These are phyloP conservation scores for Rutstroemia sp. DNA, from an alignment of 2,329 filamentous ascomycete species.

Conservation along the genomic window DNA sequence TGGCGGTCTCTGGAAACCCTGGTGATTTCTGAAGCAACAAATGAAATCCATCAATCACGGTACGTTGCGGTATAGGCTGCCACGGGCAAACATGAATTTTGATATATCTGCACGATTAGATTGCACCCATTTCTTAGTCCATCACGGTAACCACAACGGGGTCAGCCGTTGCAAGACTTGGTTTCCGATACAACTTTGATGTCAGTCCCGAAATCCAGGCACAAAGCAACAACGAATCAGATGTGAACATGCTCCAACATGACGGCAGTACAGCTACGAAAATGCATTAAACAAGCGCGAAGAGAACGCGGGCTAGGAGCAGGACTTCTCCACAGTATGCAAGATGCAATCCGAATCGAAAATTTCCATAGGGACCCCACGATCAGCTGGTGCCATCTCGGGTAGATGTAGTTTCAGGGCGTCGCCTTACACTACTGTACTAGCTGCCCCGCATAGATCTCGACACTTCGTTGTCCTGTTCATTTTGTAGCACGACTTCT, in stretches of 20 bases:
- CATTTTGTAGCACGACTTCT: background rate
- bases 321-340: background rate
- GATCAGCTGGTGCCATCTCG: slow-evolving; percentile 10
- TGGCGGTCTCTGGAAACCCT: too few relatives aligned
- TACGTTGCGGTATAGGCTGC: background rate
- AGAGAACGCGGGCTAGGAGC: slow-evolving; percentile 1
- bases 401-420: background rate
- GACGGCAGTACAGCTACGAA: background rate
- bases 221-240: slow-evolving; percentile 3
- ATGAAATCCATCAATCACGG: background rate
- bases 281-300: slow-evolving; percentile 5
- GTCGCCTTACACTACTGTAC: background rate
- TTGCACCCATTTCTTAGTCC: background rate
- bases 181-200: background rate
- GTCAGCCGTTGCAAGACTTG: background rate
- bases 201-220: background rate
- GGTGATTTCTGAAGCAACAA: too few relatives aligned
- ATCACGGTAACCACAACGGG: background rate
- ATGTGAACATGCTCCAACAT: background rate
- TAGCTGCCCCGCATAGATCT: background rate
- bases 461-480: background rate
- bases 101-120: background rate
- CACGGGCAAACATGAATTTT: background rate
- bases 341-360: background rate
- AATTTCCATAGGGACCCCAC: background rate